A percentile compares a stretch with the other conserved stretches of the same genome.
phyloP scores from a whole-genome alignment of 2,329 filamentous ascomycete genomes.

The Curvularia spicifera region DNA sequence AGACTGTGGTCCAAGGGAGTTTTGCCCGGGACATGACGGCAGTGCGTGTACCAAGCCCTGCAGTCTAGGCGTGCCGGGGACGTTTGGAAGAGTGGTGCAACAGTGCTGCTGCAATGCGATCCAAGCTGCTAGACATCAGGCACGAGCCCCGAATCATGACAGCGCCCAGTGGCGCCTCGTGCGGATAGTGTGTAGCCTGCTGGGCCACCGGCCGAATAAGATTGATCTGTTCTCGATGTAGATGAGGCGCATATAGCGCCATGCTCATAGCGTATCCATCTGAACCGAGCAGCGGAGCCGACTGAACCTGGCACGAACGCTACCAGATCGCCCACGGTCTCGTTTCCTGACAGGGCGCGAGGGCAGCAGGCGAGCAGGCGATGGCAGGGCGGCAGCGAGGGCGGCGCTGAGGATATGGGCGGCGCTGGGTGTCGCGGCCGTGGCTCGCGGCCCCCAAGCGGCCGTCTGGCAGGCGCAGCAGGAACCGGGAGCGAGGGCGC shows the following conservation, averaged over 20 bases:
- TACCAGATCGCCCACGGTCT: slow-evolving; percentile 21
- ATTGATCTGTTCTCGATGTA: slow-evolving; percentile 25
- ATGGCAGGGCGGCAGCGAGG: too few relatives aligned
- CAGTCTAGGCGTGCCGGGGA: not conserved
- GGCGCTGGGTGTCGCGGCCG: not conserved
- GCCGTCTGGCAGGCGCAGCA: slow-evolving; percentile 1
- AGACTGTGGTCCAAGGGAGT: not conserved
- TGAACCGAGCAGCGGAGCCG: slow-evolving; percentile 28
- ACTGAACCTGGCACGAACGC: slow-evolving; percentile 34
- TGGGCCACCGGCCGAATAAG: slow-evolving; percentile 10
- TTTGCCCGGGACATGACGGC: not conserved
- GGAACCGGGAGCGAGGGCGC: not conserved
- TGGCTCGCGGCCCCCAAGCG: slow-evolving; percentile 3
- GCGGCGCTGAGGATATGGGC: too few relatives aligned
- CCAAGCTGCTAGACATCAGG: slow-evolving; percentile 2
- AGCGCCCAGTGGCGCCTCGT: slow-evolving; percentile 4
- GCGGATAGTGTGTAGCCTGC: slow-evolving; percentile 1
- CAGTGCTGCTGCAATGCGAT: not conserved
- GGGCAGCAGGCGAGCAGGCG: not conserved
- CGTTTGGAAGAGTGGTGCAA: slow-evolving; percentile 7
- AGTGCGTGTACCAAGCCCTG: not conserved
- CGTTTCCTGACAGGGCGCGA: slow-evolving; percentile 12
- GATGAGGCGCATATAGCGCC: slow-evolving; percentile 25
- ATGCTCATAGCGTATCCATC: slow-evolving; percentile 19
- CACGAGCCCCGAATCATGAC: not conserved